These are phyloP conservation scores for Neurospora cerealis DNA, from an alignment of 495 filamentous ascomycete species.

Conservation along the genomic window DNA sequence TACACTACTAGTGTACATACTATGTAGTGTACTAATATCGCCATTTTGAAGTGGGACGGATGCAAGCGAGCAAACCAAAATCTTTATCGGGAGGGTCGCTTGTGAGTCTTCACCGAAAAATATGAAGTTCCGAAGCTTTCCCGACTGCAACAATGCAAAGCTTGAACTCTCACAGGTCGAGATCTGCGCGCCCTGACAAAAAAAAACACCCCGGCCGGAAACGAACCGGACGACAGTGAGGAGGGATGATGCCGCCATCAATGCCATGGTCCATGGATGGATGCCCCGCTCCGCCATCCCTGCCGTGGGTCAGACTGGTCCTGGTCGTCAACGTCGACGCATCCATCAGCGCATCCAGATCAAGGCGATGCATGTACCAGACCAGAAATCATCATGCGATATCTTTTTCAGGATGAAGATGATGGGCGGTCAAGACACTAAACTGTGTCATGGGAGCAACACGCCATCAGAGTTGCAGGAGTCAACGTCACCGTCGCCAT, in stretches of 20 bases:
- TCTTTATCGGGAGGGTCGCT: neutral
- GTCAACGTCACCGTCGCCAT: neutral
- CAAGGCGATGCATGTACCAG: neutral
- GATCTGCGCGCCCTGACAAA: neutral
- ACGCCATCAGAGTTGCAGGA: neutral
- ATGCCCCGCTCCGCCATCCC: neutral
- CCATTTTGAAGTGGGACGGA: neutral
- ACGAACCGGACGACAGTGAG: neutral
- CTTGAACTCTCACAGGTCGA: neutral
- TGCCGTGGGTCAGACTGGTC: neutral
- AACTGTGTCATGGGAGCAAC: neutral
- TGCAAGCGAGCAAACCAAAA: neutral
- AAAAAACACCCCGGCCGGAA: neutral
- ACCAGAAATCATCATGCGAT: neutral
- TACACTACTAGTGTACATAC: no score
- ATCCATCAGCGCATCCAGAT: neutral
- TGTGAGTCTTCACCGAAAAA: neutral
- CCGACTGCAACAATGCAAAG: neutral
- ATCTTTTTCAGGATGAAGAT: neutral
- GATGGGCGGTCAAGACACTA: neutral
- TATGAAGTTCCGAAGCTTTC: neutral
- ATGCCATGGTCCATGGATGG: neutral
- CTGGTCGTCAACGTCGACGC: neutral
- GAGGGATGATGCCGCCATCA: neutral
- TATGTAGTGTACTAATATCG: neutral